These are phyloP conservation scores for Yamadazyma spencermartinsiae DNA, from an alignment of 1,139 yeast genomes.

Conservation along the genomic window DNA sequence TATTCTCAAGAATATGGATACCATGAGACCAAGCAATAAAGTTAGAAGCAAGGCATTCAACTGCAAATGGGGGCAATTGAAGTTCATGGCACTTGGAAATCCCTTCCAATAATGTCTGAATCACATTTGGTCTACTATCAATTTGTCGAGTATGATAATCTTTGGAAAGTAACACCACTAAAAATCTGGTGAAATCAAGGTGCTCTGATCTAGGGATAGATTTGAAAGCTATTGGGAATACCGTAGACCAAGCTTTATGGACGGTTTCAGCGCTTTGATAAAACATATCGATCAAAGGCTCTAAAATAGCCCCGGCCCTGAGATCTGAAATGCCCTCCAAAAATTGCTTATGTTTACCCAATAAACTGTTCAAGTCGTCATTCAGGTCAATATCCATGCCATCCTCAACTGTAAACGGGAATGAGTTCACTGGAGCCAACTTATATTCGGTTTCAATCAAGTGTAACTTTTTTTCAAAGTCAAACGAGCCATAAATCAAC, in stretches of 20 bases:
- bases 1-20: conserved; percentile 74
- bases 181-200: conserved; percentile 76
- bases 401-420: conserved; percentile 32
- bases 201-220: conserved; percentile 78
- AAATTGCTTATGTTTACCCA: conserved; percentile 54
- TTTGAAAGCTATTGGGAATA: conserved; percentile 79
- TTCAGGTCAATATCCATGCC: conserved; percentile 31
- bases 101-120: conserved; percentile 82
- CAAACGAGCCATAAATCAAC: conserved; percentile 76
- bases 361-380: conserved; percentile 32
- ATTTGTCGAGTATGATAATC: conserved; percentile 91
- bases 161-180: conserved; percentile 78
- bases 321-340: conserved; percentile 45
- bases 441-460: conserved; percentile 51
- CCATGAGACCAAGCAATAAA: conserved; percentile 94
- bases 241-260: conserved; percentile 78
- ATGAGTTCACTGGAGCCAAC: conserved; percentile 54
- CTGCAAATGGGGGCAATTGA: conserved; percentile 91
- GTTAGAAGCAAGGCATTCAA: conserved; percentile 83
- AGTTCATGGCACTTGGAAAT: conserved; percentile 69
- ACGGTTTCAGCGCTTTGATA: conserved; percentile 80
- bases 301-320: conserved; percentile 59
- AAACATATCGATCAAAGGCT: conserved; percentile 78
- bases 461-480: conserved; percentile 45
- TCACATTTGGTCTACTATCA: conserved; percentile 83